Base-by-base conservation (phyloP, 1,284 basidiomycete genomes). In the Puccinia hordei region DNA sequence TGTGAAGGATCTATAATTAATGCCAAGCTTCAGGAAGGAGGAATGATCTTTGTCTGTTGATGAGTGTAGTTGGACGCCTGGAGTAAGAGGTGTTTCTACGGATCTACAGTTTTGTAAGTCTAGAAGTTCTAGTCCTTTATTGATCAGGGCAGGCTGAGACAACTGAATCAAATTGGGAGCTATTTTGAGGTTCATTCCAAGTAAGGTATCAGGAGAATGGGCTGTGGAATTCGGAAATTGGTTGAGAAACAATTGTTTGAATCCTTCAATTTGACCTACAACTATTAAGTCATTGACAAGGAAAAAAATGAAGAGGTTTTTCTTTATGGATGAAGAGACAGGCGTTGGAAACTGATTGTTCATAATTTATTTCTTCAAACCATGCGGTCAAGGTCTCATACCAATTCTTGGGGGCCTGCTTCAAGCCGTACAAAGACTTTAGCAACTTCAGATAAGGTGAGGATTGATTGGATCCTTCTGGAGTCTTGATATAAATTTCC, bases 381-480 rank as follows among this genome's bases (percentile, higher is more conserved):
- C 61, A 65, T 4, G n/a, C 30, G 24, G 24, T 65, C n/a, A 65
- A 33, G 35, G 27, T 33, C 33, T 65, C 30, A 41, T 69, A 46
- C 66, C 30, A 69, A 38, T 24, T 24, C 13, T 41, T 19, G 13
- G 66, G 66, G 19, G 38, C 44, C 30, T 69, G 66, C 35, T 57
- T 55, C 1, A 73, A 12, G 4, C 71, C 46, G 27, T 71, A 71
- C 17, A 73, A 19, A 24, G 71, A 53, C n/a, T 73, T 73, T 13
- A 53, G 35, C 17, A 73, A 17, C 8, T 41, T 38, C 24, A 73
- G 51, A 38, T 33, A 57, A 2, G 27, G 49, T 13, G 33, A 4
- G 5, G 1, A 41, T 22, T 19, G 27, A 8, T 73, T 33, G 6
- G 17, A 73, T 2, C 85, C 86, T 2, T 83, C 83, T 0, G 86